Conservation (phyloP, 2,329 filamentous ascomycete species). For the Chaetomium olivaceum region DNA sequence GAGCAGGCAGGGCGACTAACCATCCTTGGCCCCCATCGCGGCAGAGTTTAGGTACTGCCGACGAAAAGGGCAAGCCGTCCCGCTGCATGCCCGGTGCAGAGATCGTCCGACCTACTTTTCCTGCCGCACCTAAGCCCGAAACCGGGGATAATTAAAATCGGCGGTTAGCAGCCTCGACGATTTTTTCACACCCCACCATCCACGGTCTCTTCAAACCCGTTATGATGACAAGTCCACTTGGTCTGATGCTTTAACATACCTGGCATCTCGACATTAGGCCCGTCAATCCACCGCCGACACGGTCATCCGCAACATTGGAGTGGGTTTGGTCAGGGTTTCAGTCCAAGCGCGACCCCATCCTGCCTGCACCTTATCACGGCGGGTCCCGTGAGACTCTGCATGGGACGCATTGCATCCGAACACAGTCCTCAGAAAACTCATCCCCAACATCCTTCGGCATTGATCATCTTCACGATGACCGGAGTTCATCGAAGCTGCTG, state of each 20-base stretch:
- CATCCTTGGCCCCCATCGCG: background rate
- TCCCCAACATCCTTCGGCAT: background rate
- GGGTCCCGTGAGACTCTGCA: background rate
- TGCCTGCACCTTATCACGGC: background rate
- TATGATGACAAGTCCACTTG: background rate
- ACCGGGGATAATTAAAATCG: background rate
- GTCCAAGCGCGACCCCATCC: background rate
- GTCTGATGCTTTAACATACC: background rate
- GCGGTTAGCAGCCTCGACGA: background rate
- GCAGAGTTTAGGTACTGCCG: background rate
- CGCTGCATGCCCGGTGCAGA: slow-evolving; percentile 4
- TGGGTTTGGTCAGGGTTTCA: background rate
- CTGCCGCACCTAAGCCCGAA: background rate
- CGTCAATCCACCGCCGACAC: background rate
- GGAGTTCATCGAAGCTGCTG: background rate
- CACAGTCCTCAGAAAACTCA: background rate
- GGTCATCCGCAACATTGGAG: background rate
- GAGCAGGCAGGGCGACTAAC: background rate
- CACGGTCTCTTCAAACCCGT: background rate
- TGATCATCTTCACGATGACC: background rate
- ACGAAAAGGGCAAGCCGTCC: slow-evolving; percentile 13
- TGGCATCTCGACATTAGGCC: background rate
- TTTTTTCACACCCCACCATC: too few relatives aligned
- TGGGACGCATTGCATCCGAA: background rate
- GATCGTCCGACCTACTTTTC: background rate